Evolutionary conservation across 768 basidiomycete species (phyloP).

Genomic region (Melanogaster broomeanus): DNA sequence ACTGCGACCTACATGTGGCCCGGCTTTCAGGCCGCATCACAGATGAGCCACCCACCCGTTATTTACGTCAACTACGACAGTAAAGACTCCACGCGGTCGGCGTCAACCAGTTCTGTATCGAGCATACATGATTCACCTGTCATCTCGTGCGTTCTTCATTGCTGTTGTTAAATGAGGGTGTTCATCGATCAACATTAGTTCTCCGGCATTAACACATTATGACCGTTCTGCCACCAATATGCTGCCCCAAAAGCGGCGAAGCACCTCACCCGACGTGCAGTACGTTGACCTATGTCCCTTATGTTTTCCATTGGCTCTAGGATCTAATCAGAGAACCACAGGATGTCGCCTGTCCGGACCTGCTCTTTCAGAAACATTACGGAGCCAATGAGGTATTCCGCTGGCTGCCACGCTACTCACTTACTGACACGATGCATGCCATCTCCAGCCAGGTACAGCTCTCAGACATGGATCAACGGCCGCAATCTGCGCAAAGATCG

Average conservation of each 20-base stretch:
- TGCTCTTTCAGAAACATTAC: slow-evolving; percentile 17
- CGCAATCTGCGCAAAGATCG: slow-evolving; percentile 8
- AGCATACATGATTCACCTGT: slow-evolving; percentile 31
- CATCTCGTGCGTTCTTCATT: slow-evolving; percentile 30
- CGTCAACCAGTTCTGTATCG: slow-evolving; percentile 31
- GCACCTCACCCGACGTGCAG: slow-evolving; percentile 31
- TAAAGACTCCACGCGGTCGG: slow-evolving; percentile 33
- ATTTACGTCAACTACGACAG: slow-evolving; percentile 39
- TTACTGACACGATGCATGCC: slow-evolving; percentile 5
- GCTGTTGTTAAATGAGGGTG: slow-evolving; percentile 5
- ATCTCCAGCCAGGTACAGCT: slow-evolving; percentile 22
- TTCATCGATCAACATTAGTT: slow-evolving; percentile 24
- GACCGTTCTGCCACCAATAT: slow-evolving; percentile 31
- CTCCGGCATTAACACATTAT: slow-evolving; percentile 27
- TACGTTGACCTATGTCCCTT: slow-evolving; percentile 16
- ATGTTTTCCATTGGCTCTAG: background rate
- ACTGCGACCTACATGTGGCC: slow-evolving; percentile 52
- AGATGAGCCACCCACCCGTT: slow-evolving; percentile 41
- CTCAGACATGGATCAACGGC: slow-evolving; percentile 16
- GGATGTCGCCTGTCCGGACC: slow-evolving; percentile 13
- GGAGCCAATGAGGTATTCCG: slow-evolving; percentile 31
- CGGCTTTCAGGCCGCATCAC: slow-evolving; percentile 44
- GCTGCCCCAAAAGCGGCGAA: slow-evolving; percentile 34
- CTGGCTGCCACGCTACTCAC: background rate
- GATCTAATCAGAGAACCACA: slow-evolving; percentile 15